These are phyloP conservation scores for Passalora sequoiae DNA, from an alignment of 2,329 filamentous ascomycete genomes.

Conservation along the genomic window DNA sequence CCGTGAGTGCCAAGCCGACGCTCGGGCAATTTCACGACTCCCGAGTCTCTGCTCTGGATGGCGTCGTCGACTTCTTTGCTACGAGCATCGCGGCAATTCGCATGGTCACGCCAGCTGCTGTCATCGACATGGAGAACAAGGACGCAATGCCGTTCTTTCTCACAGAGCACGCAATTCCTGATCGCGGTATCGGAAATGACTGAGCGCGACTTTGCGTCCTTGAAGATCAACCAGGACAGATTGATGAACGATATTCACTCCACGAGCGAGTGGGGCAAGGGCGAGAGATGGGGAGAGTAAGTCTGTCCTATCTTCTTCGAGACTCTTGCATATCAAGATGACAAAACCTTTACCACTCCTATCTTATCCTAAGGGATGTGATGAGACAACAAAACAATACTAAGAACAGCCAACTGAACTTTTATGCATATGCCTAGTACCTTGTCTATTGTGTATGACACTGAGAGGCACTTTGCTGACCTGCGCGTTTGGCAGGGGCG, in stretches of 20 bases:
- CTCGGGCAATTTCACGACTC: too few relatives aligned
- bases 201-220: conserved; percentile 46
- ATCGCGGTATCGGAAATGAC: conserved; percentile 46
- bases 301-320: conserved; percentile 24
- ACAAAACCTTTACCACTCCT: conserved; percentile 16
- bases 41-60: too few relatives aligned
- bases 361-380: conserved; percentile 9
- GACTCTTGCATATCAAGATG: conserved; percentile 9
- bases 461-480: too few relatives aligned
- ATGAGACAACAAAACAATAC: conserved; percentile 13
- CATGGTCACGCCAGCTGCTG: too few relatives aligned
- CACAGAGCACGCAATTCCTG: too few relatives aligned
- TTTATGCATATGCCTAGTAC: background rate
- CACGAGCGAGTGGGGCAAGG: conserved; percentile 62
- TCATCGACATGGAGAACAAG: too few relatives aligned
- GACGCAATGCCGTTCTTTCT: too few relatives aligned
- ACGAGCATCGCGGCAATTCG: too few relatives aligned
- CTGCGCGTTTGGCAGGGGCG: conserved; percentile 18
- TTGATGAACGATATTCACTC: conserved; percentile 61
- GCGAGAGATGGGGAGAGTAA: conserved; percentile 63
- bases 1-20: too few relatives aligned
- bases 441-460: background rate
- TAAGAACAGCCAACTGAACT: conserved; percentile 28
- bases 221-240: conserved; percentile 56
- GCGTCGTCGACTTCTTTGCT: too few relatives aligned